Evolutionary conservation across 768 basidiomycete genomes (phyloP), one percentile per base, ranked within the genome.

Genomic region (Lepiota subincarnata): DNA sequence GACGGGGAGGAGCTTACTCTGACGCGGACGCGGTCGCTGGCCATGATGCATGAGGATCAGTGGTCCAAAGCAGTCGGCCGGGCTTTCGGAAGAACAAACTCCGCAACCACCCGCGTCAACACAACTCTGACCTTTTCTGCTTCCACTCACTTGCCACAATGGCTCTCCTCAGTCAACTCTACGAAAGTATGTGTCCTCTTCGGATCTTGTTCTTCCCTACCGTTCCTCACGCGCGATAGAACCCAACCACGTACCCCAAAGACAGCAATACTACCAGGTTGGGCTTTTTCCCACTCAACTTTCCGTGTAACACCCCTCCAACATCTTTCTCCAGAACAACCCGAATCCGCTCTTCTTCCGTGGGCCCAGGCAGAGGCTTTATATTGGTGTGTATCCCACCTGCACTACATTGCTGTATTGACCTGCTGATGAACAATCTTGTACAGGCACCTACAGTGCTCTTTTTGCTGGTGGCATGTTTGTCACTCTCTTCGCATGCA

Each of bases 21-120:
- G 62, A 89, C 84, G 60, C 89, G 87, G 63, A 89, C 82, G 67
- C 88, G 86, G 63, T 89, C 88, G 70, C 72, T 76, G 75, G 73
- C 54, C 57, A 58, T 58, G n/a, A n/a, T n/a, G n/a, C n/a, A n/a
- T 36, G 48, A 36, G 41, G 41, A 22, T 42, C n/a, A n/a, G n/a
- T 31, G 13, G 48, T 45, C 34, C 45, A 51, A 44, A 47, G 46
- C 58, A 46, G 67, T 72, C 75, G 71, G 59, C n/a, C n/a, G n/a
- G n/a, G n/a, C 54, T 59, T 62, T 64, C 66, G 67, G 69, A 69
- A 57, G 67, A 65, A 64, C 66, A 70, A 75, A 75, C 71, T 75
- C 73, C 72, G 73, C 72, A 71, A 69, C 64, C 60, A 68, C 66
- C 73, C 68, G 73, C 61, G 62, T 59, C 44, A 54, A 48, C 53